phyloP scores from a whole-genome alignment of 495 filamentous ascomycete species.

The Talaromyces stipitatus region DNA sequence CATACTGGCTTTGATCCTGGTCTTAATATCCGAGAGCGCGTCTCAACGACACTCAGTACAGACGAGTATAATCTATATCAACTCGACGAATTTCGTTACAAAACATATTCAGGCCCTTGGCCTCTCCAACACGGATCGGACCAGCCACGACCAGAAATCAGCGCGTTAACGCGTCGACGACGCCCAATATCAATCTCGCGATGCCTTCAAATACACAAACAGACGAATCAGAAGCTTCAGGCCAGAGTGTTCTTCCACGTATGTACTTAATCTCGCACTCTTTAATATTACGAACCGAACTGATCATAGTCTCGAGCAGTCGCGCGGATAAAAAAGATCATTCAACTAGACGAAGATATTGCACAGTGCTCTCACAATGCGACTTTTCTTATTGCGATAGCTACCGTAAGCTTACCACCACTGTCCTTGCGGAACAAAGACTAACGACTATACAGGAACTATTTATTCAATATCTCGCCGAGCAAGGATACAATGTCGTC shows the following conservation, averaged over 20 bases:
- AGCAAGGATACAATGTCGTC: constrained; percentile 79
- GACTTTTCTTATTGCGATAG: constrained; percentile 88
- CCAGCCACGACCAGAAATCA: neutral
- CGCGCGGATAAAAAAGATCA: constrained; percentile 88
- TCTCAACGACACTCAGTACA: too few relatives aligned
- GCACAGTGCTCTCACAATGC: constrained; percentile 80
- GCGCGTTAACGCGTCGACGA: neutral
- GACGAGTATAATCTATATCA: neutral
- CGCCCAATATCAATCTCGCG: neutral
- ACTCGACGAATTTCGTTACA: neutral
- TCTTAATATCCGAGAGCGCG: too few relatives aligned
- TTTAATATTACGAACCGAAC: neutral
- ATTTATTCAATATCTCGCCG: constrained; percentile 89
- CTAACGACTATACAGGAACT: constrained; percentile 58
- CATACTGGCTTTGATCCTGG: too few relatives aligned
- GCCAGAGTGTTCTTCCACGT: constrained; percentile 80
- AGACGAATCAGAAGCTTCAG: constrained; percentile 71
- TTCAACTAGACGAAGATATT: constrained; percentile 80
- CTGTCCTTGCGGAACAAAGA: neutral
- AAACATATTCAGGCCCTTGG: neutral
- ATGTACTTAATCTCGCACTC: constrained; percentile 24
- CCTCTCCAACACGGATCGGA: neutral
- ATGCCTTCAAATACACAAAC: constrained; percentile 1
- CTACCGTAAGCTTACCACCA: constrained; percentile 51
- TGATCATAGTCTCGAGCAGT: constrained; percentile 43